Evolutionary conservation across 495 filamentous ascomycete species (phyloP), one percentile per base, ranked within the genome.

Genomic region (Xylaria intraflava): DNA sequence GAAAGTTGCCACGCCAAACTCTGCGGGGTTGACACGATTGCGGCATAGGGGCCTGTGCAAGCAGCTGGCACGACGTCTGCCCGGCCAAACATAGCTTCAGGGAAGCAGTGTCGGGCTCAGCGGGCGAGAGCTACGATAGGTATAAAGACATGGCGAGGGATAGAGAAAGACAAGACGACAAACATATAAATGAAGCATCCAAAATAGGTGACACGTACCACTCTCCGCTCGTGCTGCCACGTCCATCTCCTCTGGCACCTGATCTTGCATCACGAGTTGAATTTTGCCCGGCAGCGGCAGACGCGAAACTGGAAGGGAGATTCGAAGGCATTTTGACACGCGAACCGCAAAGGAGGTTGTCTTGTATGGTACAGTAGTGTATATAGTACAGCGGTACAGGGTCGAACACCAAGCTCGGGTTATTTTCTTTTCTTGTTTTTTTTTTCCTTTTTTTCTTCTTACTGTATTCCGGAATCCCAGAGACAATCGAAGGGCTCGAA

Each of bases 261-360:
- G 73, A 67, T 61, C 68, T 73, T 49, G 76, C 62, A 55, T 80
- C 72, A 64, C 71, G 70, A 58, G 72, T 78, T 53, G 78, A 70
- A 60, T 72, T 81, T 70, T 88, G 86, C 66, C 85, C 86, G 59
- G 87, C 86, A 58, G 87, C 86, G 56, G 87, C 86, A 59, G 86
- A 88, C 65, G 87, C 87, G 77, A 90, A 90, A 79, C 84, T 89
- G 56, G 87, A 89, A 56, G 85, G 80, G 62, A 89, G 80, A 72
- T 85, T 83, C 67, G 85, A 83, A 71, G 85, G 79, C 87, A 90
- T 90, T 47, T 35, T 69, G 41, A 27, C n/a, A 23, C 2, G 16
- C 9, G 33, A 12, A 40, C 16, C 47, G 44, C 16, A 47, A 47
- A 31, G 19, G 26, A 52, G 53, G 59, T 50, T 48, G 56, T 40